Evolutionary conservation across 2,329 filamentous ascomycete genomes (phyloP).

Genomic region (Curvularia sp.): DNA sequence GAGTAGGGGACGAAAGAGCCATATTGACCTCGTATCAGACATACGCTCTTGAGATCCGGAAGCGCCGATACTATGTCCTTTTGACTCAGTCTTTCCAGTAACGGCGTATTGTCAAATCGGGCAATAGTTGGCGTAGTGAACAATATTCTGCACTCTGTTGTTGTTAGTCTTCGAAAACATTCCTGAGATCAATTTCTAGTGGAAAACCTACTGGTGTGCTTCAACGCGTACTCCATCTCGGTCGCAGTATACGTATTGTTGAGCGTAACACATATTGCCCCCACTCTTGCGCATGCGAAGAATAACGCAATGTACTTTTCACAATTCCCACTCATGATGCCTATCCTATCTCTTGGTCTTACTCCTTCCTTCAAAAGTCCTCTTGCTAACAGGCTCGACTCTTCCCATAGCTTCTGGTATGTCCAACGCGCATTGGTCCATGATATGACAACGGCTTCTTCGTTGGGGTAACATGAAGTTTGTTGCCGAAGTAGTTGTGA

Average conservation of each 20-base stretch:
- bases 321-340: constrained; percentile 73
- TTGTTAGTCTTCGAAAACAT: constrained; percentile 4
- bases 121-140: constrained; percentile 76
- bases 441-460: constrained; percentile 74
- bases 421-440: constrained; percentile 79
- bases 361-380: constrained; percentile 70
- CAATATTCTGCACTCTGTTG: constrained; percentile 70
- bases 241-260: constrained; percentile 82
- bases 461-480: constrained; percentile 67
- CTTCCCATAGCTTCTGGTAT: constrained; percentile 55
- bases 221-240: constrained; percentile 74
- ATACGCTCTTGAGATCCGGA: constrained; percentile 43
- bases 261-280: constrained; percentile 69
- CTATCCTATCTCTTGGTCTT: constrained; percentile 71
- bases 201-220: constrained; percentile 66
- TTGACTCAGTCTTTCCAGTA: constrained; percentile 56
- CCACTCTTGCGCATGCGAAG: constrained; percentile 68
- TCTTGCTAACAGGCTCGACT: constrained; percentile 50
- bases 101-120: constrained; percentile 65
- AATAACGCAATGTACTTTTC: constrained; percentile 69
- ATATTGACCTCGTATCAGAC: constrained; percentile 40
- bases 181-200: not conserved
- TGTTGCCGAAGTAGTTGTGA: constrained; percentile 76
- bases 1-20: constrained; percentile 66
- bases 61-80: constrained; percentile 26